Base-by-base conservation (phyloP, 1,139 yeast species). In the Pichia terricola region DNA sequence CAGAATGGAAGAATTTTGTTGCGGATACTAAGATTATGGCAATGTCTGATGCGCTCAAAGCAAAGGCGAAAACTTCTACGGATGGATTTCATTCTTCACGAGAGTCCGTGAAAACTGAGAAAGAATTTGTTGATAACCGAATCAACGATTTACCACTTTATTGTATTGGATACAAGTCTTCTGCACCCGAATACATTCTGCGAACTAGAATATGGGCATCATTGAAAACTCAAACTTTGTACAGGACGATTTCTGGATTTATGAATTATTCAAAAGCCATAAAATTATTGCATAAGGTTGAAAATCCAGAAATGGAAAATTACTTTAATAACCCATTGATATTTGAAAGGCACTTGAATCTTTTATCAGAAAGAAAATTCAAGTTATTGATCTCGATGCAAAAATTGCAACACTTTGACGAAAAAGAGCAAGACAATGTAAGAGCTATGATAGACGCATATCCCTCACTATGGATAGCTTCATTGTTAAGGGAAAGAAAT, bases 141-240 rank as follows among this genome's bases (percentile, higher is more conserved):
- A 64, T 70, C 28, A 70, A 72, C 44, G 86, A 83, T 50, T 58
- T 85, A 37, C 94, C 95, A 0, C 77, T 70, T 46, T 75, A 81
- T 50, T 77, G 81, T 53, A 72, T 88, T 67, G 98, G 98, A 74
- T 91, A 91, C 84, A 91, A 91, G 70, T 84, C 96, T 61, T 96
- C 98, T 66, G 97, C 98, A 53, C 98, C 98, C 45, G 98, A 91
- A 69, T 91, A 91, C 68, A 91, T 97, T 52, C 74, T 91, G 64
- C 85, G 98, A 74, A 91, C 98, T 10, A 81, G 98, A 75, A 91
- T 91, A 60, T 91, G 98, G 98, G 98, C 98, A 42, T 91, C 98
- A 41, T 79, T 91, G 63, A 85, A 97, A 69, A 91, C 97, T 43
- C 98, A 91, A 73, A 91, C 98, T 42, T 74, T 91, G 67, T 91